Percentiles rank a stretch among this genome's conserved stretches.
These are phyloP conservation scores for Kalmanozyma brasiliensis DNA, from an alignment of 1,284 basidiomycete genomes.

Conservation along the genomic window DNA sequence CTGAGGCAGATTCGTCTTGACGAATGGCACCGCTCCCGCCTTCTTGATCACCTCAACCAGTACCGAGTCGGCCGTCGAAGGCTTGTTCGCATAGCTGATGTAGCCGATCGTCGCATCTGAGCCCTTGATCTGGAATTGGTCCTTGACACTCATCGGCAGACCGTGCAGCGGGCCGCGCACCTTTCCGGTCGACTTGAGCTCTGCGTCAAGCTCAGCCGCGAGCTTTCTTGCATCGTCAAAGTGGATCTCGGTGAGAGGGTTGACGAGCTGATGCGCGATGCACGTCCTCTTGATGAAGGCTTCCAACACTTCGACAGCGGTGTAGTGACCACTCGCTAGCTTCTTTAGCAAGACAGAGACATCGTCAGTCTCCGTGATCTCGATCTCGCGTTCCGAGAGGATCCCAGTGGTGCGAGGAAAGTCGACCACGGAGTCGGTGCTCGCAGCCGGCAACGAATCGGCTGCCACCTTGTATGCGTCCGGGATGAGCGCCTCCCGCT, in stretches of 20 bases:
- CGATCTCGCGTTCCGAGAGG: constrained; percentile 38
- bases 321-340: constrained; percentile 73
- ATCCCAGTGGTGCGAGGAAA: constrained; percentile 37
- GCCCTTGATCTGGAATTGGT: constrained; percentile 75
- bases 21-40: constrained; percentile 77
- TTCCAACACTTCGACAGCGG: constrained; percentile 76
- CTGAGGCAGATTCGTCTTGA: constrained; percentile 73
- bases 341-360: constrained; percentile 72
- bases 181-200: constrained; percentile 71
- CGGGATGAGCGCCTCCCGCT: constrained; percentile 46
- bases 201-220: constrained; percentile 73
- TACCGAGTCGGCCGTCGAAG: constrained; percentile 33
- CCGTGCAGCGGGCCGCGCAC: constrained; percentile 75
- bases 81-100: constrained; percentile 71
- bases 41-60: constrained; percentile 69
- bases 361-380: constrained; percentile 64
- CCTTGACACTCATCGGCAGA: constrained; percentile 76
- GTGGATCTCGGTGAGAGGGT: constrained; percentile 74
- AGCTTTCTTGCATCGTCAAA: constrained; percentile 74
- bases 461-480: constrained; percentile 30
- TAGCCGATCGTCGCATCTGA: constrained; percentile 75
- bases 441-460: constrained; percentile 25
- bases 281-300: constrained; percentile 83
- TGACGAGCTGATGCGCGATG: constrained; percentile 81
- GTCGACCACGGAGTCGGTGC: constrained; percentile 32